Conservation (phyloP, 768 basidiomycete species). For the Suillus tomentosus region DNA sequence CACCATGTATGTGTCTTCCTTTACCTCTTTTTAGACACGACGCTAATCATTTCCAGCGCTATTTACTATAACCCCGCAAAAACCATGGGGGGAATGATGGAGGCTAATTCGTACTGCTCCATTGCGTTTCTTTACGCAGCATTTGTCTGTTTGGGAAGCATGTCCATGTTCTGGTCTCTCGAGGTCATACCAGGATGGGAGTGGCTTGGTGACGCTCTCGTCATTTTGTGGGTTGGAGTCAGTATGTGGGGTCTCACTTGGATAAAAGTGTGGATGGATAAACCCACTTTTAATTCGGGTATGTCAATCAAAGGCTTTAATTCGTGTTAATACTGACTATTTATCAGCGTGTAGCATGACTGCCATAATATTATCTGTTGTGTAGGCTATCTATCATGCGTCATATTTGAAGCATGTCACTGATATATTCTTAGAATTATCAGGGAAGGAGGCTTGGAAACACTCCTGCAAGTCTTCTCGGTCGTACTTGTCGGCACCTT, state of each 20-base stretch:
- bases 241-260: conserved; percentile 84
- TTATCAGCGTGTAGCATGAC: conserved; percentile 79
- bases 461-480: conserved; percentile 70
- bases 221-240: conserved; percentile 81
- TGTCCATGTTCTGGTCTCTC: conserved; percentile 80
- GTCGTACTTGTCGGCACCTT: conserved; percentile 76
- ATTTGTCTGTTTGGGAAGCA: conserved; percentile 71
- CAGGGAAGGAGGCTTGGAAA: conserved; percentile 84
- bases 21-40: not conserved
- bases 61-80: conserved; percentile 96
- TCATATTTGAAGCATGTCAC: not conserved
- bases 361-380: conserved; percentile 79
- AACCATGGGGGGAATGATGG: conserved; percentile 89
- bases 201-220: conserved; percentile 71
- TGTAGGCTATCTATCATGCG: conserved; percentile 44
- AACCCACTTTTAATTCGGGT: conserved; percentile 90
- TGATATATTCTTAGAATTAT: conserved; percentile 57
- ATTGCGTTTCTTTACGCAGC: conserved; percentile 70
- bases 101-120: conserved; percentile 82
- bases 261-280: conserved; percentile 90
- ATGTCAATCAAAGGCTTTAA: conserved; percentile 17
- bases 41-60: conserved; percentile 42
- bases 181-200: conserved; percentile 71
- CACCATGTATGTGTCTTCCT: conserved; percentile 67
- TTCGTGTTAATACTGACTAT: not conserved